phyloP scores from a whole-genome alignment of 768 basidiomycete genomes.

The Leucogyrophana mollusca region DNA sequence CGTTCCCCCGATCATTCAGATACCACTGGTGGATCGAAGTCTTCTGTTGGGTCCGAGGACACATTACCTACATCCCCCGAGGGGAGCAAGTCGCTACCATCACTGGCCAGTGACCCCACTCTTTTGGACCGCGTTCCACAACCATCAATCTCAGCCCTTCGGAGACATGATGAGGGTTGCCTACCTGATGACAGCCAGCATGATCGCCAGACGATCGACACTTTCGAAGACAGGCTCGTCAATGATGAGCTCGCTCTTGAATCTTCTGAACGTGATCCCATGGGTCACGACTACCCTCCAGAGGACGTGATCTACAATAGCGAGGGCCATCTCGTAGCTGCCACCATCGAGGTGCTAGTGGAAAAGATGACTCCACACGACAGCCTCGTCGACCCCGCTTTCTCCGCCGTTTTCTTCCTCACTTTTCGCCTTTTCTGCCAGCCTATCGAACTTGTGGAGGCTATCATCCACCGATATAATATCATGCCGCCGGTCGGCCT shows the following conservation, averaged over 20 bases:
- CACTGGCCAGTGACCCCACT: constrained; percentile 22
- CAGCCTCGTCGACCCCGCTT: constrained; percentile 82
- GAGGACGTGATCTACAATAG: constrained; percentile 89
- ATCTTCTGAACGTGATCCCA: constrained; percentile 40
- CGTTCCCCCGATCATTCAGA: constrained; percentile 52
- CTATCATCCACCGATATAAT: constrained; percentile 82
- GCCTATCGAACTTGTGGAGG: constrained; percentile 71
- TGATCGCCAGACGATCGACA: constrained; percentile 27
- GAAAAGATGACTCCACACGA: constrained; percentile 98
- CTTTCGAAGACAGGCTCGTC: constrained; percentile 54
- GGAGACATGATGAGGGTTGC: constrained; percentile 54
- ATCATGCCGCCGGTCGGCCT: constrained; percentile 61
- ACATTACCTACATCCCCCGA: constrained; percentile 51
- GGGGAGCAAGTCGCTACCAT: constrained; percentile 36
- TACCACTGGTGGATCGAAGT: constrained; percentile 40
- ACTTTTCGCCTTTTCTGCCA: constrained; percentile 92
- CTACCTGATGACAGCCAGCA: constrained; percentile 56
- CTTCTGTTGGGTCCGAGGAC: constrained; percentile 45
- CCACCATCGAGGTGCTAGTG: constrained; percentile 85
- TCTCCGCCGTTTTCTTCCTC: constrained; percentile 89
- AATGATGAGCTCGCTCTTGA: constrained; percentile 51
- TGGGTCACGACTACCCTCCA: constrained; percentile 73
- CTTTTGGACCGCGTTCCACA: constrained; percentile 45
- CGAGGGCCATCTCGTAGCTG: constrained; percentile 89
- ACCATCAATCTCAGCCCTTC: constrained; percentile 37